Conservation (phyloP, 257 asterid species). For the Nicotiana tabacum region DNA sequence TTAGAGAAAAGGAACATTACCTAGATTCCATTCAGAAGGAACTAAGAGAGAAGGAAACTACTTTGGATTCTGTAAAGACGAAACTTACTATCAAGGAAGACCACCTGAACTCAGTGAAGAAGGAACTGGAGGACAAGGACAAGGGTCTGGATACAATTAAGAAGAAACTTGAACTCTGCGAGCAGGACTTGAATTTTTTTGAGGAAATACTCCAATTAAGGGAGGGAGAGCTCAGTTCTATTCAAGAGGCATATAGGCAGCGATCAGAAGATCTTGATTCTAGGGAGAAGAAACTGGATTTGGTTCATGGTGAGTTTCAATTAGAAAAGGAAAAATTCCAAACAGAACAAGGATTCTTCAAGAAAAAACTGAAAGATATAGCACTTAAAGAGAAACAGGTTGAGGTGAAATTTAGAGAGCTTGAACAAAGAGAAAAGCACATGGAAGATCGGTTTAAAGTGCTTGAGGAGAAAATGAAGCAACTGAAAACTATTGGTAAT, state of each 20-base stretch:
- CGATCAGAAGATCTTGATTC: constrained; percentile 21
- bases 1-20: too few relatives aligned
- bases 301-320: constrained; percentile 1
- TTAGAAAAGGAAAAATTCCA: constrained; percentile 23
- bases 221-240: constrained; percentile 17
- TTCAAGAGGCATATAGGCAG: constrained; percentile 7
- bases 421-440: constrained; percentile 20
- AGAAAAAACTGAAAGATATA: constrained; percentile 22
- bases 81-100: too few relatives aligned
- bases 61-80: too few relatives aligned
- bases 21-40: too few relatives aligned
- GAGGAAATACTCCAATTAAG: constrained; percentile 22
- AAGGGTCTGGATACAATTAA: too few relatives aligned
- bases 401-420: constrained; percentile 20
- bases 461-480: constrained; percentile 16
- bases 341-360: constrained; percentile 27
- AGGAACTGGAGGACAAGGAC: too few relatives aligned
- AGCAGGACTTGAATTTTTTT: background rate
- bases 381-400: constrained; percentile 20
- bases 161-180: constrained; percentile 17
- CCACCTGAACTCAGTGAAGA: too few relatives aligned
- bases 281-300: constrained; percentile 21
- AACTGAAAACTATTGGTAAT: constrained; percentile 3
- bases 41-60: too few relatives aligned
- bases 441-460: constrained; percentile 10